These are phyloP conservation scores for Carex sylvatica DNA, from an alignment of 202 grass and related monocot genomes.

Conservation along the genomic window DNA sequence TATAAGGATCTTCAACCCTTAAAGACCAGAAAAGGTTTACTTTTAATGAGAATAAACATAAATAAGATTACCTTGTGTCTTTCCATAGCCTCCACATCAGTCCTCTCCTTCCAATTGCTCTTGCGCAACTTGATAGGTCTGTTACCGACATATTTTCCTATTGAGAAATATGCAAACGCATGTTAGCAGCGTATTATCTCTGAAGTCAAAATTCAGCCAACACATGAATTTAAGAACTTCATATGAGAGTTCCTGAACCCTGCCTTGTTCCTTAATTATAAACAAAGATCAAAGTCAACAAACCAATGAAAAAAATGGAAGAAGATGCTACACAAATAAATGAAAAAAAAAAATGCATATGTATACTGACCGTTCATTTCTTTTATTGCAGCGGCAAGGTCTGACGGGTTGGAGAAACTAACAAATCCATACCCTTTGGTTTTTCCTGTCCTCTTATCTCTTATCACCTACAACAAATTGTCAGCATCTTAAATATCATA, in stretches of 20 bases:
- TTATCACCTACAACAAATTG: constrained; percentile 63
- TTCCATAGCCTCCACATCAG: constrained; percentile 80
- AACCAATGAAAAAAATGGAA: neutral
- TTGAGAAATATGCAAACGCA: neutral
- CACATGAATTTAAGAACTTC: too few relatives aligned
- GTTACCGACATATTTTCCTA: constrained; percentile 97
- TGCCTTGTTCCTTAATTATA: too few relatives aligned
- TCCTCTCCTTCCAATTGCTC: constrained; percentile 98
- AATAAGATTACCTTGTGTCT: constrained; percentile 62
- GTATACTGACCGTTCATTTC: constrained; percentile 86
- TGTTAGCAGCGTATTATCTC: neutral
- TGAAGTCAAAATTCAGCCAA: neutral
- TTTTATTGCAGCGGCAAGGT: constrained; percentile 92
- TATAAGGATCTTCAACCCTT: constrained; percentile 9
- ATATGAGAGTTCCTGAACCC: too few relatives aligned
- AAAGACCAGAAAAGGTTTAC: neutral
- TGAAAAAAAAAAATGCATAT: constrained; percentile 8
- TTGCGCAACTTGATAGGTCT: constrained; percentile 97
- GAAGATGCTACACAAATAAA: neutral
- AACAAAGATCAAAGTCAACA: too few relatives aligned
- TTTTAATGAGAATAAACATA: constrained; percentile 20
- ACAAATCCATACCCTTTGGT: constrained; percentile 95
- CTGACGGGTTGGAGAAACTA: constrained; percentile 91
- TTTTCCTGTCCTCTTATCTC: constrained; percentile 96
- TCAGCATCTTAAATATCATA: neutral